phyloP scores from a whole-genome alignment of 345 rosid genomes.

The Citrus unshiu region DNA sequence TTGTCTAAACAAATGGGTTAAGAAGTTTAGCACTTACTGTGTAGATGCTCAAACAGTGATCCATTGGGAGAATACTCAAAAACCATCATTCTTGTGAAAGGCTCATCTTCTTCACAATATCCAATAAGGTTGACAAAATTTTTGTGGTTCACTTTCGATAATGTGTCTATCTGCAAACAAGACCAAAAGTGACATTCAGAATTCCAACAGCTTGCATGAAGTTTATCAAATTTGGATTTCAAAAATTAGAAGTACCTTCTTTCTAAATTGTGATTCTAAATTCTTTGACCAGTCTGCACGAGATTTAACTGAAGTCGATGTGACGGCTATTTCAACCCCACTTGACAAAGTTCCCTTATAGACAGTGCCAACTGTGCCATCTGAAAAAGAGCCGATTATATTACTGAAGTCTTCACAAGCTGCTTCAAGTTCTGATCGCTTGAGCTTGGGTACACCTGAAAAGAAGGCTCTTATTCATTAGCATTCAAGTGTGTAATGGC shows the following conservation, averaged over 20 bases:
- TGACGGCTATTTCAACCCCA: conserved; percentile 88
- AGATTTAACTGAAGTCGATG: conserved; percentile 47
- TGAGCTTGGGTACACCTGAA: conserved; percentile 79
- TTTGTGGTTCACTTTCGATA: conserved; percentile 86
- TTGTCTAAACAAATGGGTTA: background rate
- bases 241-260: conserved; percentile 52
- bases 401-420: conserved; percentile 99
- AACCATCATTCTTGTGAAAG: conserved; percentile 88
- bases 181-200: conserved; percentile 7
- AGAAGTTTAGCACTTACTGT: conserved; percentile 46
- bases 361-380: conserved; percentile 60
- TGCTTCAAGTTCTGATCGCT: conserved; percentile 77
- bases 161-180: conserved; percentile 61
- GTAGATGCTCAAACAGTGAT: conserved; percentile 88
- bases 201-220: background rate
- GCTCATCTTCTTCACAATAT: conserved; percentile 76
- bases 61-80: conserved; percentile 98
- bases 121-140: conserved; percentile 89
- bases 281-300: conserved; percentile 60
- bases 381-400: conserved; percentile 69
- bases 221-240: background rate
- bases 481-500: background rate
- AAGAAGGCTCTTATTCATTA: conserved; percentile 4
- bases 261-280: conserved; percentile 62
- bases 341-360: conserved; percentile 93